A percentile compares a stretch with the other conserved stretches of the same genome.
These are phyloP conservation scores for Eremochloa ophiuroides DNA, from an alignment of 176 grass and related monocot species.

Conservation along the genomic window DNA sequence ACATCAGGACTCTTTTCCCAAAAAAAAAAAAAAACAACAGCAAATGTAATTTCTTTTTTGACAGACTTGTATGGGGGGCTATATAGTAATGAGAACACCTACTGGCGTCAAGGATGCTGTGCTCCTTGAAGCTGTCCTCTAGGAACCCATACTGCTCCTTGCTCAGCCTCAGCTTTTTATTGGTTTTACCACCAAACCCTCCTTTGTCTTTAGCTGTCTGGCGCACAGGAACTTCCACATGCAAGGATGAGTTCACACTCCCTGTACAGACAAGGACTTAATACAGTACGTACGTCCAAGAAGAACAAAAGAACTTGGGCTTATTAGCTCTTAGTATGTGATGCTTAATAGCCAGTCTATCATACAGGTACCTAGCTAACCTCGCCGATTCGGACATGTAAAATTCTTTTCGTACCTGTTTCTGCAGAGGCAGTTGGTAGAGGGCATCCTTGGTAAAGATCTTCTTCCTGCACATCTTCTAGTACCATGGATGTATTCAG, in stretches of 20 bases:
- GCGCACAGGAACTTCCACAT: background rate
- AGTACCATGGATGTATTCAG: background rate
- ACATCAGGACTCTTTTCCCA: background rate
- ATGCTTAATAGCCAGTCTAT: too few relatives aligned
- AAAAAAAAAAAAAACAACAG: background rate
- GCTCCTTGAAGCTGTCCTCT: conserved; percentile 70
- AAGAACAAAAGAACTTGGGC: background rate
- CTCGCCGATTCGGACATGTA: background rate
- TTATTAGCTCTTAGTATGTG: too few relatives aligned
- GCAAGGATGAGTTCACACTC: conserved; percentile 12
- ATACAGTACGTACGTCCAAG: background rate
- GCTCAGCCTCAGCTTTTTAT: conserved; percentile 66
- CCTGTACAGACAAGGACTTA: conserved; percentile 27
- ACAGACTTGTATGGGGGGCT: background rate
- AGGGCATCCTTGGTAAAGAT: background rate
- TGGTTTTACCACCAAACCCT: conserved; percentile 2
- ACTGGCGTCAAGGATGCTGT: conserved; percentile 55
- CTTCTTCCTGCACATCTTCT: background rate
- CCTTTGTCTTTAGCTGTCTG: conserved; percentile 9
- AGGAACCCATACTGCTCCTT: conserved; percentile 66
- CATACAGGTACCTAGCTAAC: background rate
- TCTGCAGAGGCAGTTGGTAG: background rate
- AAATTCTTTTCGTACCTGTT: background rate
- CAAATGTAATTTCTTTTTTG: background rate
- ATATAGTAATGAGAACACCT: background rate